phyloP scores from a whole-genome alignment of 805 yeast genomes.

The Schizosaccharomyces cryophilus region DNA sequence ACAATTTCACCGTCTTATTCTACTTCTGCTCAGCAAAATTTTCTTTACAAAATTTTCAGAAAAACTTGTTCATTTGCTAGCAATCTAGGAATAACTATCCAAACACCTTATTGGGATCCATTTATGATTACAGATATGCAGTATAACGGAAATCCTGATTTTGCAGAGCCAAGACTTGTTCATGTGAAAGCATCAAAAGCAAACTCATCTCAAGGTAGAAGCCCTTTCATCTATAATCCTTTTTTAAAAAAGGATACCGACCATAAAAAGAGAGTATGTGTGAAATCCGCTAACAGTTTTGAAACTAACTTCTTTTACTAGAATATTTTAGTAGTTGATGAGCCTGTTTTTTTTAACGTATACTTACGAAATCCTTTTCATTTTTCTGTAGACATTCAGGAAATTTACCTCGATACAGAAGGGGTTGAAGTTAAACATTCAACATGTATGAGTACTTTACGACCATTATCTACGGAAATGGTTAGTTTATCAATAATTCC shows the following conservation, averaged over 20 bases:
- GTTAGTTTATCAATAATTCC: neutral
- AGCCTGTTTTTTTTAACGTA: slow-evolving; percentile 31
- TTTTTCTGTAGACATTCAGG: slow-evolving; percentile 30
- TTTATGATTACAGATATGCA: slow-evolving; percentile 29
- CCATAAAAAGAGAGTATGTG: slow-evolving; percentile 6
- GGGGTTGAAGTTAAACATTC: neutral
- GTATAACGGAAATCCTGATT: slow-evolving; percentile 10
- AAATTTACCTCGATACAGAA: neutral
- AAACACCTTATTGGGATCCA: slow-evolving; percentile 46
- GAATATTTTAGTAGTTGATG: slow-evolving; percentile 31
- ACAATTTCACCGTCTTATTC: slow-evolving; percentile 3
- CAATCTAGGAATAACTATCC: slow-evolving; percentile 5
- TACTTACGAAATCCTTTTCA: slow-evolving; percentile 56
- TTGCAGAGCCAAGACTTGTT: neutral
- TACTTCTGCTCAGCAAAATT: neutral
- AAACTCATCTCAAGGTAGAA: neutral
- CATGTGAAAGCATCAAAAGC: neutral
- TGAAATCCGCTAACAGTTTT: no score
- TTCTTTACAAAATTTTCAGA: neutral
- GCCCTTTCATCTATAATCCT: slow-evolving; percentile 35
- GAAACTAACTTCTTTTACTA: slow-evolving; percentile 5
- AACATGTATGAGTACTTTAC: neutral
- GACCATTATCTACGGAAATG: neutral
- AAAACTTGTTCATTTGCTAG: slow-evolving; percentile 1
- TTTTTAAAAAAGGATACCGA: slow-evolving; percentile 10